phyloP scores from a whole-genome alignment of 2,329 filamentous ascomycete species.

The Fusarium buxicola region DNA sequence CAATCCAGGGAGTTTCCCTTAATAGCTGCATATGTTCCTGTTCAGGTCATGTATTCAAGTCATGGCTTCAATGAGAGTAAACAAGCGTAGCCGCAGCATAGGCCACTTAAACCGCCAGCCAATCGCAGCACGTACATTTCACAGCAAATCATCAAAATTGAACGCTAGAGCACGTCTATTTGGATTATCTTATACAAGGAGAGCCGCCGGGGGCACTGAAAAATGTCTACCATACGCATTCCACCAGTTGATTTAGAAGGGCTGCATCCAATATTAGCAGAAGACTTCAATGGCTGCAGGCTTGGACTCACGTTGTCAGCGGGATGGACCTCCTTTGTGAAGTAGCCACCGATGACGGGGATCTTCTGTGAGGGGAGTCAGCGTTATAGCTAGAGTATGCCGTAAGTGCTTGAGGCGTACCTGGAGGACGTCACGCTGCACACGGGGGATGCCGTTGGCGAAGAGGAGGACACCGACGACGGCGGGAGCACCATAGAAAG shows the following conservation, averaged over 20 bases:
- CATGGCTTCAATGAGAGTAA: not conserved
- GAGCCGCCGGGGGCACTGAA: conserved; percentile 45
- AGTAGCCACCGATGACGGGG: conserved; percentile 64
- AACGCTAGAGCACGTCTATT: conserved; percentile 50
- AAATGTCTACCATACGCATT: conserved; percentile 45
- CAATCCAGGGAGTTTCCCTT: too few species aligned
- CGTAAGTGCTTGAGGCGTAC: conserved; percentile 50
- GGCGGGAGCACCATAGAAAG: conserved; percentile 67
- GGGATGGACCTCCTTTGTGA: conserved; percentile 65
- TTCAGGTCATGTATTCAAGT: not conserved
- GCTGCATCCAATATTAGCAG: conserved; percentile 48
- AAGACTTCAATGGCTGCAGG: too few species aligned
- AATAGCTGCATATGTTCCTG: not conserved
- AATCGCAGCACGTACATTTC: conserved; percentile 45
- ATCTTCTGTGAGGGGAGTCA: conserved; percentile 60
- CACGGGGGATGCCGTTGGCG: conserved; percentile 70
- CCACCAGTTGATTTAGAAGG: conserved; percentile 54
- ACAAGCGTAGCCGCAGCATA: not conserved
- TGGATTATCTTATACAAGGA: conserved; percentile 55
- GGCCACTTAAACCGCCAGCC: conserved; percentile 14
- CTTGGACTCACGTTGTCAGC: conserved; percentile 70
- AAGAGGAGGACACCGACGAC: conserved; percentile 69
- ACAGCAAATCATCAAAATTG: conserved; percentile 36
- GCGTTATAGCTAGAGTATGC: not conserved
- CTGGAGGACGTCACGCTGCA: conserved; percentile 69